Evolutionary conservation across 345 rosid genomes (phyloP), one percentile per base, ranked within the genome.

Genomic region (Citrus inodora): DNA sequence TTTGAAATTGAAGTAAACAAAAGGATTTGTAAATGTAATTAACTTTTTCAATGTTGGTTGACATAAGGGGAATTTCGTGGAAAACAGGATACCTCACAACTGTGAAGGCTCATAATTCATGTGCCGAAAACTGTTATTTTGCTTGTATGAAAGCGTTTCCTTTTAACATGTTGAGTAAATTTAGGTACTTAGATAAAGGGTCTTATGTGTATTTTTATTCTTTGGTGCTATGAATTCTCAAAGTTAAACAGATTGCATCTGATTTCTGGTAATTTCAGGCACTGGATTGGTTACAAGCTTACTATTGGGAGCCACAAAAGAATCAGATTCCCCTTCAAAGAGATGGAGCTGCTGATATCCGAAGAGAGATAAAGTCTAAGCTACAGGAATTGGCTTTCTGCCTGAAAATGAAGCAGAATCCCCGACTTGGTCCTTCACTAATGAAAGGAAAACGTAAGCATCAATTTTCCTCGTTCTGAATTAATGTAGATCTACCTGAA

Each of bases 291-390:
- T 80, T 95, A 82, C 91, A 84, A 82, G 84, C 86, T 46, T 90
- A 87, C 78, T 91, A 95, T 62, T 95, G 98, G 99, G 91, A 87
- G 75, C 90, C 92, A 75, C 98, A 95, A 83, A 87, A 81, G 81
- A 77, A 73, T 76, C 90, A 77, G 82, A 87, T 96, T 76, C 92
- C 87, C 1, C 81, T 84, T 67, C 86, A 80, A 83, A 89, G 86
- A 80, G 85, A 89, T 85, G 89, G 85, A 80, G 79, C 82, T 63
- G 84, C 87, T 71, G 80, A 78, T 76, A 71, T 87, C 58, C 81
- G 85, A 82, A 89, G 88, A 81, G 93, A 91, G 83, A 88, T 95
- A 76, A 89, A 88, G 77, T 85, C 90, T 62, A 88, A 88, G 80
- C 87, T 96, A 61, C 82, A 68, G 40, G 90, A 90, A 72, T 82